Evolutionary conservation across 768 basidiomycete species (phyloP), one percentile per base, ranked within the genome.

Genomic region (Pleurotus sapidus): DNA sequence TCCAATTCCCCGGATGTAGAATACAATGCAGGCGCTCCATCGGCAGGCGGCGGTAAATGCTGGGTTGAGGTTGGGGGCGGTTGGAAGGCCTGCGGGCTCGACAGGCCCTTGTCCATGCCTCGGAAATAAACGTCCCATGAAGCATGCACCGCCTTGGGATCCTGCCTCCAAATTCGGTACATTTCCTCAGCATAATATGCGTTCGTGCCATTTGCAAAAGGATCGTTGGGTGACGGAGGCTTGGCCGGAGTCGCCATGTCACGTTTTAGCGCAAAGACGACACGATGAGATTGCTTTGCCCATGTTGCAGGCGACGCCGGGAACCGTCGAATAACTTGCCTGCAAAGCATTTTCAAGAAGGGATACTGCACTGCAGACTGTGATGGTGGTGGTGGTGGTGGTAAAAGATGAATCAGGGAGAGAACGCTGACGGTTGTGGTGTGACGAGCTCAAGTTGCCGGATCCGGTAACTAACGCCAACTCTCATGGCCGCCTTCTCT

Each of bases 91-190:
- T 92, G 80, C 20, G 82, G 68, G 63, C 88, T 88, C 2, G 83
- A 75, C 8, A 98, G 69, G 46, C 97, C 97, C 65, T 87, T 88
- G 65, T 96, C 95, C 70, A 98, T 82, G 40, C 93, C 96, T 3
- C 87, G 82, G 68, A 99, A 99, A 75, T 99, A 99, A 51, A 87
- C 82, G 59, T 89, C 82, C 97, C 97, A 99, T 3, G 95, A 97
- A 0, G 84, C 78, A 76, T 99, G 97, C 0, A 99, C 97, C 18
- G 91, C 88, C 60, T 84, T 82, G 43, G 94, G 92, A 72, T 99
- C 93, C 75, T 91, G 82, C 71, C 82, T 83, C 93, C 92, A 94
- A 64, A 88, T 85, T 62, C 86, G 84, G 75, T 96, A 98, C 96
- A 98, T 98, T 73, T 96, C 93, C 65, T 92, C 95, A 17, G 89